phyloP scores from a whole-genome alignment of 768 basidiomycete genomes.

The Macrocybe gigantea region DNA sequence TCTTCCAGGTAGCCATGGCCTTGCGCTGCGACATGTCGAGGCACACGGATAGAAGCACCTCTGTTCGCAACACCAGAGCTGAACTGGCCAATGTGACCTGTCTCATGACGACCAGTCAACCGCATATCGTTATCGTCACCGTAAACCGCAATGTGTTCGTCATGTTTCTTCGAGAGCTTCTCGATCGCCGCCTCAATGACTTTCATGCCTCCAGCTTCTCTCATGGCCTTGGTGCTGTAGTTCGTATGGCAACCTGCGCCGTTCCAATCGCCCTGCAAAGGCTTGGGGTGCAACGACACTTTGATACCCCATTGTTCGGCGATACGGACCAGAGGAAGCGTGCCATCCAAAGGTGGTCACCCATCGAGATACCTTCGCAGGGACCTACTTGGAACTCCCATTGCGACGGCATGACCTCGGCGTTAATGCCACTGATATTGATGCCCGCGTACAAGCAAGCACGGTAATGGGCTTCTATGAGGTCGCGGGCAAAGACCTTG shows the following conservation, averaged over 20 bases:
- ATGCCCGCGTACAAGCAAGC: constrained; percentile 92
- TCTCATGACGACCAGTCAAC: constrained; percentile 96
- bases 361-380: constrained; percentile 96
- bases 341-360: constrained; percentile 99
- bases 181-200: constrained; percentile 88
- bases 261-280: constrained; percentile 97
- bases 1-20: constrained; percentile 97
- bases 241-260: constrained; percentile 99
- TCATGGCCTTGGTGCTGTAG: constrained; percentile 93
- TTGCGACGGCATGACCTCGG: constrained; percentile 99
- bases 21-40: constrained; percentile 86
- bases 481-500: constrained; percentile 96
- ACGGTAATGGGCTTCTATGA: constrained; percentile 98
- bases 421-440: constrained; percentile 99
- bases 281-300: constrained; percentile 99
- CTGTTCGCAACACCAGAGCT: constrained; percentile 96
- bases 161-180: constrained; percentile 86
- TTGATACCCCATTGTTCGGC: constrained; percentile 98
- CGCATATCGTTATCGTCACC: constrained; percentile 97
- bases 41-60: constrained; percentile 95
- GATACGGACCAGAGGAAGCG: constrained; percentile 94
- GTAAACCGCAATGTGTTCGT: constrained; percentile 95
- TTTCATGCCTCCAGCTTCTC: constrained; percentile 91
- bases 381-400: constrained; percentile 99
- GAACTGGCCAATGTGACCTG: constrained; percentile 88